Conservation (phyloP, 148 eudicot species). For the Camellia japonica region DNA sequence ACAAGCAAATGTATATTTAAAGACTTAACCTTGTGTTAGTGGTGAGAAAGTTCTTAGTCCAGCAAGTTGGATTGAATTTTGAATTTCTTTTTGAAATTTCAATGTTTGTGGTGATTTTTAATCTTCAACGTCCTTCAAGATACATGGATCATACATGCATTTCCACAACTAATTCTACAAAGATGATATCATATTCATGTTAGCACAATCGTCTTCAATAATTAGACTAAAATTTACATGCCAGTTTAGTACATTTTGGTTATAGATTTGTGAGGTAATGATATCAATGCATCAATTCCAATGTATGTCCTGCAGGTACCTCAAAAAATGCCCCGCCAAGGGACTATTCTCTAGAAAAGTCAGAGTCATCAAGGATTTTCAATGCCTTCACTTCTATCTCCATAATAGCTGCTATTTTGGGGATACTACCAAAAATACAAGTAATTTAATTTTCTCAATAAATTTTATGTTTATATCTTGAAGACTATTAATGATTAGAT, state of each 20-base stretch:
- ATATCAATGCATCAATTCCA: neutral
- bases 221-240: neutral
- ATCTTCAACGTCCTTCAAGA: neutral
- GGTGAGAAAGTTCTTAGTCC: neutral
- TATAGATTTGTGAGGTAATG: neutral
- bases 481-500: neutral
- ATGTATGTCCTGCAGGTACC: slow-evolving; percentile 41
- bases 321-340: too few relatives aligned
- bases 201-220: neutral
- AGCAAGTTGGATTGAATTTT: neutral
- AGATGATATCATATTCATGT: neutral
- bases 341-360: slow-evolving; percentile 65
- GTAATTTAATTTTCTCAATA: slow-evolving; percentile 29
- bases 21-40: neutral
- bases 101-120: neutral
- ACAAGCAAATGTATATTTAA: neutral
- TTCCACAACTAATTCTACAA: neutral
- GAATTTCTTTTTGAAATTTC: neutral
- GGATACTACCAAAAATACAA: slow-evolving; percentile 95
- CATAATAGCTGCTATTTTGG: slow-evolving; percentile 86
- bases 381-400: slow-evolving; percentile 93
- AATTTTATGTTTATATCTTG: too few relatives aligned
- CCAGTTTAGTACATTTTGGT: neutral
- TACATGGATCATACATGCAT: neutral
- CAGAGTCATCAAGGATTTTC: slow-evolving; percentile 46